Evolutionary conservation across 495 filamentous ascomycete genomes (phyloP), one percentile per base, ranked within the genome.

Genomic region (Penicillium longicatenatum): DNA sequence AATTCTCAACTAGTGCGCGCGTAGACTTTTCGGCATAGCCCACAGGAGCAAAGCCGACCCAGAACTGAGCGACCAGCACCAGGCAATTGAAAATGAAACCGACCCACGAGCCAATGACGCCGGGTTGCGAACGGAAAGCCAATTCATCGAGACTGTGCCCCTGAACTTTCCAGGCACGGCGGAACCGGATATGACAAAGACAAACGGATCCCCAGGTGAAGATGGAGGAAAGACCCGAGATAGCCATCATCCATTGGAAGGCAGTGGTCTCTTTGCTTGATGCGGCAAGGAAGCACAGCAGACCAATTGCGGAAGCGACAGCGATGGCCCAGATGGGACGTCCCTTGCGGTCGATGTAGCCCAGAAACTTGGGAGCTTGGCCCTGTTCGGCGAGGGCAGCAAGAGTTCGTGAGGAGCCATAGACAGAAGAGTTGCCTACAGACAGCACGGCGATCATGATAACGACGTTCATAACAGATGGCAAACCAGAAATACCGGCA

Each of bases 181-280:
- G 92, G 82, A 98, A 98, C 29, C 93, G 91, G 72, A 98, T 95
- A 72, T 98, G 93, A 1, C 84, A 80, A 0, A 94, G 75, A 66
- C 91, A 96, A 70, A 97, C 91, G 41, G 88, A 92, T 50, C 86
- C 88, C 93, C 93, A 97, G 35, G 93, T 97, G 77, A 97, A 91
- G 74, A 97, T 88, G 20, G 89, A 89, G 0, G 89, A 92, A 11
- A 98, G 82, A 44, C 90, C 92, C 0, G 91, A 95, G 43, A 96
- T 83, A 37, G 93, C 90, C 58, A 96, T 81, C 79, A 98, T 89
- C 93, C 93, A 98, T 31, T 77, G 75, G 58, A 97, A 90, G 0
- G 91, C 89, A 2, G 82, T 73, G 16, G 77, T 75, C 65, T 91
- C 78, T 53, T 82, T 70, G 30, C 78, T 59, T 5, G 89, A 84